phyloP scores from a whole-genome alignment of 345 rosid genomes.

The Syzygium aromaticum region DNA sequence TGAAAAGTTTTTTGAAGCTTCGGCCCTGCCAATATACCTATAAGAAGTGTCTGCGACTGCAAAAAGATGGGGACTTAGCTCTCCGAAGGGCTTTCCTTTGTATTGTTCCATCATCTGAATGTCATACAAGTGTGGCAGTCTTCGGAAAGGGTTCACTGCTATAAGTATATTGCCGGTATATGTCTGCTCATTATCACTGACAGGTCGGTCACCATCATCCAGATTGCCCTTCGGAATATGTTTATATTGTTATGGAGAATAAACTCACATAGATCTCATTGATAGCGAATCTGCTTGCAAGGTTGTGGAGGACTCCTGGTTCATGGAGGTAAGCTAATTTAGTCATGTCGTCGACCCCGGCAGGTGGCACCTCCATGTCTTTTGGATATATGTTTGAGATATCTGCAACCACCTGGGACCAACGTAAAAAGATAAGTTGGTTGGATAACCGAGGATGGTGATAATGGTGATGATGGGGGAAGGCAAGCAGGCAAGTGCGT shows the following conservation, averaged over 20 bases:
- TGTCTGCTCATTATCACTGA: conserved; percentile 77
- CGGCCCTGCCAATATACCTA: conserved; percentile 29
- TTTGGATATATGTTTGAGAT: conserved; percentile 79
- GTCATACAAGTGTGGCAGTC: conserved; percentile 81
- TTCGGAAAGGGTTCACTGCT: conserved; percentile 88
- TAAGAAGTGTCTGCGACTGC: conserved; percentile 94
- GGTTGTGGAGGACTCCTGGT: conserved; percentile 90
- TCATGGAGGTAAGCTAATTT: conserved; percentile 97
- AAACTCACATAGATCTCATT: conserved; percentile 87
- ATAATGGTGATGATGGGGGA: background rate
- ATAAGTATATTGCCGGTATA: conserved; percentile 85
- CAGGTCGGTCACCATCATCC: conserved; percentile 7
- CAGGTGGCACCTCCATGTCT: conserved; percentile 94
- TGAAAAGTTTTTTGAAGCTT: conserved; percentile 15
- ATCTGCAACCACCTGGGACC: conserved; percentile 67
- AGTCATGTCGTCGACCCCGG: conserved; percentile 99
- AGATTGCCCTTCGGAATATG: background rate
- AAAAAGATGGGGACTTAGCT: conserved; percentile 93
- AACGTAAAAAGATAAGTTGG: background rate
- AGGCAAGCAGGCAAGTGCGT: background rate
- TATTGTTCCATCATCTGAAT: conserved; percentile 95
- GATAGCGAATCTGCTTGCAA: conserved; percentile 91
- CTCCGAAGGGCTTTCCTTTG: conserved; percentile 69
- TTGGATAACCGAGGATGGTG: background rate
- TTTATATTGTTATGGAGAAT: background rate